These are phyloP conservation scores for Blumeriella jaapii DNA, from an alignment of 2,329 filamentous ascomycete species.

Conservation along the genomic window DNA sequence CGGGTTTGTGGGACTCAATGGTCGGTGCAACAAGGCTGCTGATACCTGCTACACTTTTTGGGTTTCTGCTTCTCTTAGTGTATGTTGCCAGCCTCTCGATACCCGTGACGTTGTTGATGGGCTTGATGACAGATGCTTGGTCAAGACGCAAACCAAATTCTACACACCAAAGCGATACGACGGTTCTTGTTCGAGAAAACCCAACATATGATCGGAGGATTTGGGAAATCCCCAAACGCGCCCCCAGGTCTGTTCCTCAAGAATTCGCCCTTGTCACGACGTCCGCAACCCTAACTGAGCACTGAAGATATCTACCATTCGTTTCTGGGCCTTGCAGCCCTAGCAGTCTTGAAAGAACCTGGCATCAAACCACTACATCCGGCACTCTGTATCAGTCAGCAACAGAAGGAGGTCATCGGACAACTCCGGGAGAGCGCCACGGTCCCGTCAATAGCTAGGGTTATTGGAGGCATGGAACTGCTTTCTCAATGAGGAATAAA, in stretches of 20 bases:
- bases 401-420: conserved; percentile 40
- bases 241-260: conserved; percentile 45
- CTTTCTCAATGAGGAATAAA: conserved; percentile 20
- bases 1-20: conserved; percentile 66
- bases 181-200: conserved; percentile 75
- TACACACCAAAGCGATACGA: conserved; percentile 50
- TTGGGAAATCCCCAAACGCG: conserved; percentile 58
- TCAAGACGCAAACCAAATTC: conserved; percentile 35
- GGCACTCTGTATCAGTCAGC: conserved; percentile 60
- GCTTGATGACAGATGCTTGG: conserved; percentile 40
- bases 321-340: conserved; percentile 72
- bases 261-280: too few species aligned
- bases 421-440: conserved; percentile 14
- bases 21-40: conserved; percentile 77
- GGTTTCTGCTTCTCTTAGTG: conserved; percentile 56
- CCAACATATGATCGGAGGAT: conserved; percentile 75
- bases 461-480: conserved; percentile 21
- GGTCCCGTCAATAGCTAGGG: conserved; percentile 8
- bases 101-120: conserved; percentile 3
- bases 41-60: conserved; percentile 97
- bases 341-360: conserved; percentile 61
- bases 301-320: conserved; percentile 69
- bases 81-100: conserved; percentile 23
- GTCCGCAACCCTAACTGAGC: too few species aligned
- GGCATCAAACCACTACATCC: conserved; percentile 63